Evolutionary conservation across 352 stramenopile genomes (phyloP).

Genomic region (Pythium dissotocum): DNA sequence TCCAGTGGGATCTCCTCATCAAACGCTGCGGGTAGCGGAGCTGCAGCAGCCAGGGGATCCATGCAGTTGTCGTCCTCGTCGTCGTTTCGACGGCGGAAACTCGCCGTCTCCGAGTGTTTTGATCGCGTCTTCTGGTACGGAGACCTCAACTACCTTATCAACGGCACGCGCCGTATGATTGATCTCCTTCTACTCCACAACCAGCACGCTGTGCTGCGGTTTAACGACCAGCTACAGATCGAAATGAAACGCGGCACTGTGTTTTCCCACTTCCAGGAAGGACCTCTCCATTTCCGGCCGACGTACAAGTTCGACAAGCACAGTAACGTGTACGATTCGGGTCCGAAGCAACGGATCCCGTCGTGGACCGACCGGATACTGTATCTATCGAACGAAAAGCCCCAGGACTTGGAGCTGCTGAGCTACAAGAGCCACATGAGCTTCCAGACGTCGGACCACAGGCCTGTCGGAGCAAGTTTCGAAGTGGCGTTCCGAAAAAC

Average conservation of each 20-base stretch:
- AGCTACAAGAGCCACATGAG: conserved; percentile 67
- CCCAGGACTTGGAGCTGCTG: conserved; percentile 50
- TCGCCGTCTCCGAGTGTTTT: conserved; percentile 55
- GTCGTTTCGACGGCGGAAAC: conserved; percentile 9
- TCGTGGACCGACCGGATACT: conserved; percentile 97
- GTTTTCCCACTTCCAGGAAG: conserved; percentile 91
- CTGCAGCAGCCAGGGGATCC: conserved; percentile 35
- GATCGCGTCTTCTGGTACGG: conserved; percentile 94
- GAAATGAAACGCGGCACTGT: conserved; percentile 80
- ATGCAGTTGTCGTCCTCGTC: conserved; percentile 37
- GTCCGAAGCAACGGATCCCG: conserved; percentile 92
- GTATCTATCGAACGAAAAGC: conserved; percentile 59
- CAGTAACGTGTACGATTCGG: conserved; percentile 92
- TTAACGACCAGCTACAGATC: conserved; percentile 90
- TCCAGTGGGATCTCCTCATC: conserved; percentile 11
- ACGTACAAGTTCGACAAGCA: conserved; percentile 97
- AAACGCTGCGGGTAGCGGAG: conserved; percentile 1
- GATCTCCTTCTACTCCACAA: conserved; percentile 76
- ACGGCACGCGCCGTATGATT: conserved; percentile 88
- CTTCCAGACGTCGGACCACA: conserved; percentile 77
- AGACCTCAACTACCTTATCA: conserved; percentile 95
- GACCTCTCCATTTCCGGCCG: conserved; percentile 89
- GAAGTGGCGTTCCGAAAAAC: conserved; percentile 30
- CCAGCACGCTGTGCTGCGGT: conserved; percentile 77
- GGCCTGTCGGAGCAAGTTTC: conserved; percentile 68